These are phyloP conservation scores for Ophiostoma perfectum DNA, from an alignment of 2,329 filamentous ascomycete genomes.

Conservation along the genomic window DNA sequence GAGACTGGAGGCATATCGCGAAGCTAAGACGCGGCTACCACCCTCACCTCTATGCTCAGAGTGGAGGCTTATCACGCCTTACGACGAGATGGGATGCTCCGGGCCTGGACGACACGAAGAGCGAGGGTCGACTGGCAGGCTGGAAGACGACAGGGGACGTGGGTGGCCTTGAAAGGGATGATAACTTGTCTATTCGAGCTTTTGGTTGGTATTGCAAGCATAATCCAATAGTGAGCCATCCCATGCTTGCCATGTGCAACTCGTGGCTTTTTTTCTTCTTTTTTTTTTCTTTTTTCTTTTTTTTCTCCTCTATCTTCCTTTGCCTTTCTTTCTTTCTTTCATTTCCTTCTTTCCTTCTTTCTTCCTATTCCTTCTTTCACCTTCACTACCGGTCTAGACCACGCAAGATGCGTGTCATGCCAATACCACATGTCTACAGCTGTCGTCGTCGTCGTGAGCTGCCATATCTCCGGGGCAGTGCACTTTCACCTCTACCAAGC, in stretches of 20 bases:
- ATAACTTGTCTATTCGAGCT: too few relatives aligned
- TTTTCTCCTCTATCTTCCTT: too few relatives aligned
- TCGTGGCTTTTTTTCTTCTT: background rate
- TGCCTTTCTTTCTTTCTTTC: too few relatives aligned
- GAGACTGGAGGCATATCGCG: background rate
- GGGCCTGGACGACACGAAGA: background rate
- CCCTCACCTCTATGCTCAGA: background rate
- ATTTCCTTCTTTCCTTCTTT: background rate
- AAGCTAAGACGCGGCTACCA: background rate
- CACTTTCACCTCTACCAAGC: background rate
- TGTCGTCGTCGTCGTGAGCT: too few relatives aligned
- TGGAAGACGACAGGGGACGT: background rate
- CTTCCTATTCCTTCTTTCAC: too few relatives aligned
- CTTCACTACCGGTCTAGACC: background rate
- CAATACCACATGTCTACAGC: background rate
- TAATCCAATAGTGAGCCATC: background rate
- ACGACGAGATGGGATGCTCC: background rate
- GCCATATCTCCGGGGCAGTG: too few relatives aligned
- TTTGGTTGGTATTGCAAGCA: too few relatives aligned
- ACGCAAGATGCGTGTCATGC: background rate
- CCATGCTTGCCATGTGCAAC: background rate
- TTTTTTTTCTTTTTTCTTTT: background rate
- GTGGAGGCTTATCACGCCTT: slow-evolving; percentile 22
- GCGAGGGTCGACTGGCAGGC: background rate
- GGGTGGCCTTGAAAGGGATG: background rate